These are phyloP conservation scores for Populus alba DNA, from an alignment of 345 rosid genomes.

Conservation along the genomic window DNA sequence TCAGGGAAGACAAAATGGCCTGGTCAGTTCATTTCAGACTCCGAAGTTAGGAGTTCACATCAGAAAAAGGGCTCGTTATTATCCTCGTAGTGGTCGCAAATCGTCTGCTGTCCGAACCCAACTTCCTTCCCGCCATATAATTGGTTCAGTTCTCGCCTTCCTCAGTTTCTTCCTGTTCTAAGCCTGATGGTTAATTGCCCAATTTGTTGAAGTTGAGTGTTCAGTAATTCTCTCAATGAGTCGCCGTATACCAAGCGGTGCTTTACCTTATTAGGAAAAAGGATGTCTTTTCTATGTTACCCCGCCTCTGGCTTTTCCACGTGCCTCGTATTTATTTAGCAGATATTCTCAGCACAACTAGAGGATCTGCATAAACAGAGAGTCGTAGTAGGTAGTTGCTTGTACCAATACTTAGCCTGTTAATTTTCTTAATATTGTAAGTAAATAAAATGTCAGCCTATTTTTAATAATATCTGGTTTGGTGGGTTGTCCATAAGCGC, in stretches of 20 bases:
- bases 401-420: background rate
- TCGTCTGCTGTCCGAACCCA: constrained; percentile 14
- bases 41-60: constrained; percentile 13
- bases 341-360: background rate
- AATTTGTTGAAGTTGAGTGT: too few species aligned
- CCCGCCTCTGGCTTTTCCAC: background rate
- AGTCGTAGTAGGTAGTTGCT: background rate
- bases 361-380: background rate
- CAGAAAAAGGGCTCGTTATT: background rate
- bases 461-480: background rate
- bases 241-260: background rate
- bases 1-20: background rate
- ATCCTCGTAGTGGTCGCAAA: background rate
- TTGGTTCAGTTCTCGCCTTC: constrained; percentile 5
- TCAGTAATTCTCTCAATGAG: background rate
- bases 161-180: constrained; percentile 15
- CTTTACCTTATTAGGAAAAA: background rate
- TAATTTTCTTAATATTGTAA: background rate
- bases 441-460: background rate
- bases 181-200: background rate
- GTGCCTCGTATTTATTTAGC: background rate
- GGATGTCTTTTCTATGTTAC: background rate
- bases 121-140: background rate
- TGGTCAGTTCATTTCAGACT: background rate
- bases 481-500: background rate